Evolutionary conservation across 2,329 filamentous ascomycete genomes (phyloP).

Genomic region (Alternaria atra): DNA sequence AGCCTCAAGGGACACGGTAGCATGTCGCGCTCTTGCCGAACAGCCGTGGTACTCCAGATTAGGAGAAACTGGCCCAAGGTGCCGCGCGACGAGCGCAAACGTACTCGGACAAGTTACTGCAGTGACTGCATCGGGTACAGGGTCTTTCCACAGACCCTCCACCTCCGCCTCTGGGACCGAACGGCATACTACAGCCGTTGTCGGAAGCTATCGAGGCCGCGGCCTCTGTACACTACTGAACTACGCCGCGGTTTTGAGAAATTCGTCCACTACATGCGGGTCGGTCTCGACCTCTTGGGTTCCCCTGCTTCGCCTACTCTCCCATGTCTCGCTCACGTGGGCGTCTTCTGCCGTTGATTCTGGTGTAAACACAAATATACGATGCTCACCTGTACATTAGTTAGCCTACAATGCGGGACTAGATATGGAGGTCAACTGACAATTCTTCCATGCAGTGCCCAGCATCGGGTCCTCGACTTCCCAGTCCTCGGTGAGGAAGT

Average conservation of each 20-base stretch:
- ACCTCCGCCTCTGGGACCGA: neutral
- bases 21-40: neutral
- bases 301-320: constrained; percentile 31
- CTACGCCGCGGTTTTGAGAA: constrained; percentile 28
- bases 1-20: neutral
- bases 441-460: constrained; percentile 45
- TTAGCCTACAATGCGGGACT: neutral
- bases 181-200: constrained; percentile 8
- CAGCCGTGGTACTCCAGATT: constrained; percentile 2
- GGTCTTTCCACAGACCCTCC: neutral
- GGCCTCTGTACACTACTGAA: neutral
- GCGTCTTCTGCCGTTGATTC: constrained; percentile 36
- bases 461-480: constrained; percentile 42
- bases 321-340: constrained; percentile 40
- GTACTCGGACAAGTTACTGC: neutral
- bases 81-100: neutral
- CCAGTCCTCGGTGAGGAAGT: constrained; percentile 87
- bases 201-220: constrained; percentile 5
- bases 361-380: constrained; percentile 41
- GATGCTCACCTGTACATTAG: constrained; percentile 35
- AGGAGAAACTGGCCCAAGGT: neutral
- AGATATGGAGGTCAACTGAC: constrained; percentile 21
- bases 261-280: constrained; percentile 40
- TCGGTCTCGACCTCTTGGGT: constrained; percentile 32
- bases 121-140: neutral